Evolutionary conservation across 768 basidiomycete species (phyloP).

Genomic region (Lanmaoa rubissima): DNA sequence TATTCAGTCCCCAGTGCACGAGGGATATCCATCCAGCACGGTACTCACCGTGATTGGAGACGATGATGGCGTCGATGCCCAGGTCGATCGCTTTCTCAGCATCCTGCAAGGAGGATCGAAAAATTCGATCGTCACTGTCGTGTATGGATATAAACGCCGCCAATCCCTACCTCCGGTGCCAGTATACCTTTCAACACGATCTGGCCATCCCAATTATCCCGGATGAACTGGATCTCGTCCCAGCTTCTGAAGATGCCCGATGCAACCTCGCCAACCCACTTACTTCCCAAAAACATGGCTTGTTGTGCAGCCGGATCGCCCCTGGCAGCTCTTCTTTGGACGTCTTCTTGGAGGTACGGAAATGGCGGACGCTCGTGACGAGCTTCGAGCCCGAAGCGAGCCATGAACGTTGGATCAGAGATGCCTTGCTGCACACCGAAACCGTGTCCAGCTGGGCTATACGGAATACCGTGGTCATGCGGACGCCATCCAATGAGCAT

Average conservation of each 20-base stretch:
- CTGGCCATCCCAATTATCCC: conserved; percentile 48
- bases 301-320: conserved; percentile 35
- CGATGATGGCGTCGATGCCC: conserved; percentile 70
- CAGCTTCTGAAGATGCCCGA: conserved; percentile 43
- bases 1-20: neutral
- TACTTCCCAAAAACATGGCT: conserved; percentile 32
- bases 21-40: neutral
- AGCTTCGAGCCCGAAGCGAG: conserved; percentile 27
- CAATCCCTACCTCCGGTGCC: conserved; percentile 7
- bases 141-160: neutral
- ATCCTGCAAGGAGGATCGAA: conserved; percentile 24
- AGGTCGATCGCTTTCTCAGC: conserved; percentile 59
- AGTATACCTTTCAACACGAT: conserved; percentile 49
- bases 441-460: conserved; percentile 38
- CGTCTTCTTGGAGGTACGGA: conserved; percentile 34
- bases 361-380: conserved; percentile 32
- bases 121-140: neutral
- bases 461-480: conserved; percentile 39
- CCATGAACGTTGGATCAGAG: conserved; percentile 50
- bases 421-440: conserved; percentile 40
- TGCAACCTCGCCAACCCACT: conserved; percentile 39
- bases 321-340: conserved; percentile 21
- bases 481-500: conserved; percentile 45
- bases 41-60: conserved; percentile 72
- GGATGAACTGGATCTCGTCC: conserved; percentile 45